Conservation (phyloP, 495 filamentous ascomycete species). For the Penicillium arizonense region DNA sequence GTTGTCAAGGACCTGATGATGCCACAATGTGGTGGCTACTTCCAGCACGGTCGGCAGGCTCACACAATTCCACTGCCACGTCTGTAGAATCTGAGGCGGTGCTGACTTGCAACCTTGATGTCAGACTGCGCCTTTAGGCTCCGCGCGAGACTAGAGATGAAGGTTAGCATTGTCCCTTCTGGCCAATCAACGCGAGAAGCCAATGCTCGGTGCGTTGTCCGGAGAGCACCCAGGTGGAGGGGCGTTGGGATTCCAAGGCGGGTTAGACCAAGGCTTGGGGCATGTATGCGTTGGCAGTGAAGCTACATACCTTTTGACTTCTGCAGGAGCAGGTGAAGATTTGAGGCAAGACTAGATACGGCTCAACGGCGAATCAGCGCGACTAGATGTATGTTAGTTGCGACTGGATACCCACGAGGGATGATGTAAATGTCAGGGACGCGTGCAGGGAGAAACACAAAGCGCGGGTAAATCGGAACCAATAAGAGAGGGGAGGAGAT, state of each 20-base stretch:
- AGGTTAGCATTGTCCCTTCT: conserved; percentile 27
- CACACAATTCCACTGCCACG: conserved; percentile 19
- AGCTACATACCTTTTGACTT: conserved; percentile 44
- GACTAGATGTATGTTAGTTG: conserved; percentile 17
- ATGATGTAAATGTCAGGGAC: conserved; percentile 27
- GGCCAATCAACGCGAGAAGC: conserved; percentile 15
- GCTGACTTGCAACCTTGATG: conserved; percentile 26
- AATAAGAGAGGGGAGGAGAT: conserved; percentile 7
- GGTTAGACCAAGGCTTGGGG: conserved; percentile 33
- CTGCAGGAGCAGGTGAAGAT: conserved; percentile 28
- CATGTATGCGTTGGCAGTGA: conserved; percentile 54
- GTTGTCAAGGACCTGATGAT: conserved; percentile 42
- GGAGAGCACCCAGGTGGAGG: conserved; percentile 19
- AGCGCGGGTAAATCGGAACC: conserved; percentile 16
- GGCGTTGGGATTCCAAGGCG: conserved; percentile 21
- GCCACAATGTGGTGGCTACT: conserved; percentile 31
- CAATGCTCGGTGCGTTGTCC: conserved; percentile 33
- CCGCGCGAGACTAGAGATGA: conserved; percentile 25
- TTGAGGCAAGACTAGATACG: conserved; percentile 16
- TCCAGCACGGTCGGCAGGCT: conserved; percentile 27
- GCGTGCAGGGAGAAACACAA: conserved; percentile 28
- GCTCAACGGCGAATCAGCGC: conserved; percentile 17
- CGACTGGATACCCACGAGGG: conserved; percentile 6
- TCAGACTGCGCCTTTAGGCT: conserved; percentile 20
- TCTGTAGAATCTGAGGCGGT: conserved; percentile 32